Evolutionary conservation across 164 flowering plant genomes (phyloP), one percentile per base, ranked within the genome.

Genomic region (Vitis amurensis): DNA sequence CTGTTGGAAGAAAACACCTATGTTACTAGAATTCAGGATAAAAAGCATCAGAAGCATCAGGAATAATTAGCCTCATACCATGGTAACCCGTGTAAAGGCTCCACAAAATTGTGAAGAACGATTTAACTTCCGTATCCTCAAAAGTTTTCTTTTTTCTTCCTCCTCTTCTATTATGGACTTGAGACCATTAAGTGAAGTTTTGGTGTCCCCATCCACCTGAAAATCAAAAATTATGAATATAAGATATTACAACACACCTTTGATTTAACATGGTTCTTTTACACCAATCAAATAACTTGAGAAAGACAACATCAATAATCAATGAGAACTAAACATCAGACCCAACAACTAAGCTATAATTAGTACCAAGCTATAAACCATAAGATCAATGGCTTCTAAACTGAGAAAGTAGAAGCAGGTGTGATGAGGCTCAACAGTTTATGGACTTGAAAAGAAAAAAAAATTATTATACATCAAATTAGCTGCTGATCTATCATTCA

Each of bases 61-160:
- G 19, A 55, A 47, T 9, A 47, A 19, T 59, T 51, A 71, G 70
- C 16, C 37, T 19, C 80, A 31, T 86, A 92, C 99, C 93, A 93
- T 68, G 64, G 89, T 71, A 66, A 84, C 63, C 70, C 89, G 79
- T 44, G 92, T 83, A 81, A 91, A 96, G 66, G 97, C 83, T 76
- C 97, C 99, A 77, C 82, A 80, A 73, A 93, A 90, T 59, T 88
- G 92, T 50, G 95, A 83, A 84, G 84, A 84, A 14, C 87, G 86
- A 68, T 74, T 75, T 61, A 84, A 59, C 64, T 81, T 82, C 15
- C 72, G 79, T 31, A 67, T 57, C 79, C 90, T 87, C 50, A 68
- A 67, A 37, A 77, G 78, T 74, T 76, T 85, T 72, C 82, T 86
- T 78, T 87, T 90, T 64, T 78, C 84, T 77, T 83, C 74, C 78